These are phyloP conservation scores for Fagopyrum homotropicum DNA, from an alignment of 148 eudicot species.

Conservation along the genomic window DNA sequence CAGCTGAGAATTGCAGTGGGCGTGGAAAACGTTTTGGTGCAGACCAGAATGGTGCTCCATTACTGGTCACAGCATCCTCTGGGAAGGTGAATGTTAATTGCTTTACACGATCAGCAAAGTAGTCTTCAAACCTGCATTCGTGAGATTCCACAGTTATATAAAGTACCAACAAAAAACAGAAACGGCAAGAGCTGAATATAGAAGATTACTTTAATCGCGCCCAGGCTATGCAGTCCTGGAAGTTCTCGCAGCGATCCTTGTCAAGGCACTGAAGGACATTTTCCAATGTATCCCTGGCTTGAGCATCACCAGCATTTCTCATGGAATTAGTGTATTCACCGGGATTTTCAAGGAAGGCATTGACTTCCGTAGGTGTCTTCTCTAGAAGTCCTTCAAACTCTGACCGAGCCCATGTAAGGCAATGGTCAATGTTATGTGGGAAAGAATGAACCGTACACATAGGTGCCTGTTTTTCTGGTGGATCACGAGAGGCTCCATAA, in stretches of 20 bases:
- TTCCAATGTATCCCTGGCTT: constrained; percentile 62
- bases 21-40: constrained; percentile 77
- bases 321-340: constrained; percentile 51
- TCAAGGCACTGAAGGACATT: constrained; percentile 65
- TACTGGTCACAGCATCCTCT: constrained; percentile 62
- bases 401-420: constrained; percentile 78
- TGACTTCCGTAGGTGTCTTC: constrained; percentile 71
- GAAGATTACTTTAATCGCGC: constrained; percentile 49
- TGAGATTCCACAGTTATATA: neutral
- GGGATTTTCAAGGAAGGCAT: constrained; percentile 53
- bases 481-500: constrained; percentile 79
- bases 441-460: constrained; percentile 81
- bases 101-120: constrained; percentile 60
- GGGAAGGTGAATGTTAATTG: constrained; percentile 67
- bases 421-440: constrained; percentile 81
- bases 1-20: constrained; percentile 52
- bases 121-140: constrained; percentile 66
- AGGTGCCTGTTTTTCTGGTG: constrained; percentile 78
- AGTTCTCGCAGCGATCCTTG: constrained; percentile 52
- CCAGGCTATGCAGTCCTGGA: constrained; percentile 70
- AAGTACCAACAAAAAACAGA: neutral
- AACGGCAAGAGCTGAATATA: neutral
- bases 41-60: constrained; percentile 65
- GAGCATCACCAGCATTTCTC: constrained; percentile 73
- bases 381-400: constrained; percentile 75